These are phyloP conservation scores for Aspergillus sp. DNA, from an alignment of 2,329 filamentous ascomycete genomes.

Conservation along the genomic window DNA sequence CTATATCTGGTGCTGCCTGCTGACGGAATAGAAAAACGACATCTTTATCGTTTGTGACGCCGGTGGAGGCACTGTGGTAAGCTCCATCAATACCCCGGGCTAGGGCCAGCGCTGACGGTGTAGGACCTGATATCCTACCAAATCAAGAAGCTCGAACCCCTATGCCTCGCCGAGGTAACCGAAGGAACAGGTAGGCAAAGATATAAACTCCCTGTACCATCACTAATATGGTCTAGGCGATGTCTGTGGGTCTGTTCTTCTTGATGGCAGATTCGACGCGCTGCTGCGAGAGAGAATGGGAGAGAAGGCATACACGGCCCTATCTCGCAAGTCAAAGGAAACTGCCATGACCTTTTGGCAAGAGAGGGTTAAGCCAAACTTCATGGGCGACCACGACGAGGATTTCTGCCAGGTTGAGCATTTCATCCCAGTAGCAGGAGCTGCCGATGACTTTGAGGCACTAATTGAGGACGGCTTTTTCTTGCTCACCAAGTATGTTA, in stretches of 20 bases:
- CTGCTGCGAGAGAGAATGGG: constrained; percentile 28
- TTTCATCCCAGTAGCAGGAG: constrained; percentile 23
- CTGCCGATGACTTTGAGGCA: constrained; percentile 21
- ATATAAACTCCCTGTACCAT: neutral
- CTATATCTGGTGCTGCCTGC: neutral
- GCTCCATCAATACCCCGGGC: neutral
- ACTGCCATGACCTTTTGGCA: constrained; percentile 33
- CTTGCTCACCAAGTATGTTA: constrained; percentile 17
- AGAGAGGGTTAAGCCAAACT: constrained; percentile 27
- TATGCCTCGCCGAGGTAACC: constrained; percentile 27
- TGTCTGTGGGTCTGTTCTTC: constrained; percentile 31
- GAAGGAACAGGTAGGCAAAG: constrained; percentile 25
- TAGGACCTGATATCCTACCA: constrained; percentile 35
- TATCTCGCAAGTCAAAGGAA: constrained; percentile 25
- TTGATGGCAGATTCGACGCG: constrained; percentile 29
- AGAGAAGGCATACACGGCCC: constrained; percentile 22
- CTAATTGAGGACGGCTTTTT: constrained; percentile 21
- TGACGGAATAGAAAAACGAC: constrained; percentile 24
- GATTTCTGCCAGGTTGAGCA: constrained; percentile 24
- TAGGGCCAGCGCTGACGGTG: neutral
- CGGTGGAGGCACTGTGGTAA: constrained; percentile 39
- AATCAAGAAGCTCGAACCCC: constrained; percentile 22
- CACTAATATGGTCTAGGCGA: constrained; percentile 17
- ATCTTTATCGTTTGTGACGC: constrained; percentile 38
- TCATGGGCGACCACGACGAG: constrained; percentile 21